Percentiles rank a stretch among this genome's conserved stretches.
phyloP scores from a whole-genome alignment of 345 rosid species.

The Theobroma cacao region DNA sequence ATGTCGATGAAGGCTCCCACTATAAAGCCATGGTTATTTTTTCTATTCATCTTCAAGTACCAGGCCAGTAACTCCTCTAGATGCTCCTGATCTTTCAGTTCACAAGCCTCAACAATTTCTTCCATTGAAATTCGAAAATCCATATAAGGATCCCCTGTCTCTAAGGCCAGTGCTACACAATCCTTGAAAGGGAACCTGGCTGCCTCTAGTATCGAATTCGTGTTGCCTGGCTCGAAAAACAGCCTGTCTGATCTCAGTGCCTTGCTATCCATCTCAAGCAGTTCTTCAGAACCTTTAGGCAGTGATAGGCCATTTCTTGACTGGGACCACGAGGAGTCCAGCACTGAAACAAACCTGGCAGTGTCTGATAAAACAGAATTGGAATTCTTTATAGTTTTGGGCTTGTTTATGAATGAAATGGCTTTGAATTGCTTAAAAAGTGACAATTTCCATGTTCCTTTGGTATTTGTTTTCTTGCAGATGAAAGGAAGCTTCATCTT shows the following conservation, averaged over 20 bases:
- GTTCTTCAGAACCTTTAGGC: background rate
- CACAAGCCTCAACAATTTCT: constrained; percentile 47
- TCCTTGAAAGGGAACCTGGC: constrained; percentile 25
- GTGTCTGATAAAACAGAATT: background rate
- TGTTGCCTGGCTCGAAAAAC: constrained; percentile 18
- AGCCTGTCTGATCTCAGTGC: constrained; percentile 36
- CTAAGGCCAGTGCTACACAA: constrained; percentile 32
- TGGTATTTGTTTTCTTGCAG: background rate
- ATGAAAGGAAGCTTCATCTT: constrained; percentile 12
- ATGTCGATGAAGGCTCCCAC: constrained; percentile 47
- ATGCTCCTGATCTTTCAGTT: constrained; percentile 33
- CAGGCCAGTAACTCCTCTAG: constrained; percentile 44
- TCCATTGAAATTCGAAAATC: constrained; percentile 50
- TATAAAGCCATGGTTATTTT: constrained; percentile 45
- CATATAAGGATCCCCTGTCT: constrained; percentile 42
- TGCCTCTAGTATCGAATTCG: constrained; percentile 10
- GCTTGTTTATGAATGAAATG: constrained; percentile 1
- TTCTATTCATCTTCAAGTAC: constrained; percentile 47
- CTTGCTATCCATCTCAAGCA: constrained; percentile 13
- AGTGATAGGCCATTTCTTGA: background rate
- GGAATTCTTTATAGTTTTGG: background rate
- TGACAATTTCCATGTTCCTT: constrained; percentile 7
- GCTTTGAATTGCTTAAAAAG: constrained; percentile 7
- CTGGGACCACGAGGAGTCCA: background rate
- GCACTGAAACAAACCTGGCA: background rate